Percentiles rank a stretch among this genome's conserved stretches.
These are phyloP conservation scores for Amanita molliuscula DNA, from an alignment of 768 basidiomycete genomes.

Conservation along the genomic window DNA sequence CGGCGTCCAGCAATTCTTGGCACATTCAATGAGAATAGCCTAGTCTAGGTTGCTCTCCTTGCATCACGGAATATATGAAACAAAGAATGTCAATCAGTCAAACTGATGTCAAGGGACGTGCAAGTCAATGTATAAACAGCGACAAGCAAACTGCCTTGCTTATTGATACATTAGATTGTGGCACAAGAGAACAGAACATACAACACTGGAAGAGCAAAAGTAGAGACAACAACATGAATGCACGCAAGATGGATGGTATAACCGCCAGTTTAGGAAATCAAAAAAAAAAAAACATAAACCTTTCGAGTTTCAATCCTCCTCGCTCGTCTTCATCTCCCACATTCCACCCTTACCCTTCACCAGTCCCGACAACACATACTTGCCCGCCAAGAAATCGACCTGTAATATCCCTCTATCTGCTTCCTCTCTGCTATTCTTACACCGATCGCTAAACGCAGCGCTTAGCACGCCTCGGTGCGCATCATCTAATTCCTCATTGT, in stretches of 20 bases:
- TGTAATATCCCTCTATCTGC: slow-evolving; percentile 34
- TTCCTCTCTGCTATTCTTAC: slow-evolving; percentile 22
- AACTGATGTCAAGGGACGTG: too few species aligned
- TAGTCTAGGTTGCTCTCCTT: too few species aligned
- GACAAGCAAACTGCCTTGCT: too few species aligned
- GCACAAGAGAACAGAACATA: too few species aligned
- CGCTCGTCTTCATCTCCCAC: slow-evolving; percentile 54
- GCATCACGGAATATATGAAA: too few species aligned
- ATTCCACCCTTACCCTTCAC: slow-evolving; percentile 42
- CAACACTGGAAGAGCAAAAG: too few species aligned
- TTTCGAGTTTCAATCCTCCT: slow-evolving; percentile 1
- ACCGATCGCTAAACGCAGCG: slow-evolving; percentile 35
- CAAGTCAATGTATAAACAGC: too few species aligned
- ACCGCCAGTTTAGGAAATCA: neutral
- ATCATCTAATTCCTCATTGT: slow-evolving; percentile 43
- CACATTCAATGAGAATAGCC: too few species aligned
- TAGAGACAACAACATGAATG: too few species aligned
- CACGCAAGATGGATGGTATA: neutral
- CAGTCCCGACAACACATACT: slow-evolving; percentile 43
- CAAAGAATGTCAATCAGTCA: too few species aligned
- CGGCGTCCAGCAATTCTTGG: too few species aligned
- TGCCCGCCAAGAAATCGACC: slow-evolving; percentile 52
- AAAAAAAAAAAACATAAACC: neutral
- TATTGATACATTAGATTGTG: too few species aligned
- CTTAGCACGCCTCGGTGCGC: slow-evolving; percentile 33